Base-by-base conservation (phyloP, 768 basidiomycete genomes). In the Tylopilus subfusipes region DNA sequence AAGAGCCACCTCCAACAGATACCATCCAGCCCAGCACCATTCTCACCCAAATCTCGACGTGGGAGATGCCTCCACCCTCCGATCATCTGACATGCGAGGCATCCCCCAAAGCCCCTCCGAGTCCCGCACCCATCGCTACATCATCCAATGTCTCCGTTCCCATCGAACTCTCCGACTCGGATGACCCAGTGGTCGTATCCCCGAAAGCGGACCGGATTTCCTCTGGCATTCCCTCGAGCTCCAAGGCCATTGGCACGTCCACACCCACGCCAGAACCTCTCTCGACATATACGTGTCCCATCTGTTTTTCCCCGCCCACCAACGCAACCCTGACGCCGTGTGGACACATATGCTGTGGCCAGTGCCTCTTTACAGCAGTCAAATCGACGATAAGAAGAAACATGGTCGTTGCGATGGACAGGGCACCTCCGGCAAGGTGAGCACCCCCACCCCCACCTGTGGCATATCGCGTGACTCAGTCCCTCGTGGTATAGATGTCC, bases 311-410 rank as follows among this genome's bases (percentile, higher is more conserved):
- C 38, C 79, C 86, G 0, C 88, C 88, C 1, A 82, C 82, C 1
- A 83, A 88, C 55, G 86, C 90, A 5, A 86, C 88, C 1, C 66
- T 92, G 43, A 90, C 88, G 0, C 87, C 86, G 0, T 92, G 90
- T 59, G 90, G 90, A 0, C 90, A 92, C 59, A 77, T 92, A 36
- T 83, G 84, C 56, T 91, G 90, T 59, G 89, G 88, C 2, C 72
- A 78, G 5, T 92, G 90, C 68, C 77, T 91, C 5, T 90, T 89
- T 56, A 82, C 80, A 3, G 84, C 88, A 0, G 79, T 90, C 39
- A 84, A 83, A 61, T 79, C 84, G 2, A 80, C 82, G 12, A 68
- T 83, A 50, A 73, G 81, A 54, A 78, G 86, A 19, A 74, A 72
- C 67, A 38, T 71, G 72, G 45, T 59, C 63, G 44, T 62, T 2